Evolutionary conservation across 2,329 filamentous ascomycete genomes (phyloP), one percentile per base, ranked within the genome.

Genomic region (Stromatinia cepivora): DNA sequence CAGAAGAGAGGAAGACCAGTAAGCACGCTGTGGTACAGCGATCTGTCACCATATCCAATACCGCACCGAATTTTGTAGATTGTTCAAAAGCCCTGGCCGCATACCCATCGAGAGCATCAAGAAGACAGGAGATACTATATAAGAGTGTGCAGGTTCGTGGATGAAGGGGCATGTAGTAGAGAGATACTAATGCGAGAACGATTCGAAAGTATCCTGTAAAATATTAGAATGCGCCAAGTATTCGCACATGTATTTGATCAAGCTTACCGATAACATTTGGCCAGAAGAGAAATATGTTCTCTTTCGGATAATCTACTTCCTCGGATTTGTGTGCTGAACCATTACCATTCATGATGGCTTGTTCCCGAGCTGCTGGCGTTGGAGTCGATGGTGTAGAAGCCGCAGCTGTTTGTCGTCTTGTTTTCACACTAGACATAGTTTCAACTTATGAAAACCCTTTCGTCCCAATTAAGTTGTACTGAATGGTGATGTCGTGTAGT

Each of bases 91-190:
- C 84, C 61, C 92, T 90, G 70, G 95, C 95, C n/a, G 94, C 94
- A 76, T 94, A 91, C 76, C 95, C 95, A 79, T 99, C 95, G 73
- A 98, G 87, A 58, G 94, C 95, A 79, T 99, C 95, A 73, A 99
- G 90, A 57, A 98, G 87, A 80, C 95, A 98, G 36, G 94, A 98
- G 70, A 99, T 83, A 79, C 90, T 94, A 85, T 99, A 99, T 67
- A 96, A 88, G 63, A 94, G 81, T 70, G 92, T 94, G 83, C 94
- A 98, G 50, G 94, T 97, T 77, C 94, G 91, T n/a, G 94, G 94
- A 80, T 99, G 95, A 67, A 98, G 88, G 65, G 95, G 94, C 95
- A 99, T 99, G 84, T 97, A 99, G 84, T 98, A 97, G 74, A 99
- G 89, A 39, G 95, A 97, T 61, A 92, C 92, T 77, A 97, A 83